Conservation (phyloP, 139 green algal species). For the Picochlorum sp. region DNA sequence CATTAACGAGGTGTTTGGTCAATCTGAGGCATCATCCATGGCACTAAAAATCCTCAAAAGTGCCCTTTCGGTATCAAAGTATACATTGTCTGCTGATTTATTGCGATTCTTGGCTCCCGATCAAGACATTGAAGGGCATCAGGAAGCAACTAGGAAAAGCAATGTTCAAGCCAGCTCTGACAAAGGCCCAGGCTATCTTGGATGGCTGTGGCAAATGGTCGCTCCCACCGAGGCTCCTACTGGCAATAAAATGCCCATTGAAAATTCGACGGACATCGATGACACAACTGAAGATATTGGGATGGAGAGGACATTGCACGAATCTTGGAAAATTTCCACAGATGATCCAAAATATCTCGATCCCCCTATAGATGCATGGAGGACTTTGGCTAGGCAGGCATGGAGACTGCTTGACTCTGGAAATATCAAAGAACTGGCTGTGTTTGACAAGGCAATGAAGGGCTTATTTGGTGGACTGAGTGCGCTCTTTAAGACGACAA, state of each 20-base stretch:
- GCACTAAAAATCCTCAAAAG: slow-evolving; percentile 55
- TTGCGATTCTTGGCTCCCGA: slow-evolving; percentile 69
- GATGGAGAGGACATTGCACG: too few species aligned
- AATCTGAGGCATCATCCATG: slow-evolving; percentile 34
- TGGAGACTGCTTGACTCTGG: slow-evolving; percentile 44
- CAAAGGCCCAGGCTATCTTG: background rate
- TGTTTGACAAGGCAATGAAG: slow-evolving; percentile 10
- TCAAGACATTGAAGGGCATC: background rate
- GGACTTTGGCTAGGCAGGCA: slow-evolving; percentile 34
- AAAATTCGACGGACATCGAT: too few species aligned
- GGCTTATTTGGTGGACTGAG: slow-evolving; percentile 16
- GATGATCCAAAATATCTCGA: background rate
- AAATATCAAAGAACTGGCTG: slow-evolving; percentile 8
- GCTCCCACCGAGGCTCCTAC: too few species aligned
- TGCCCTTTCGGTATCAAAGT: slow-evolving; percentile 45
- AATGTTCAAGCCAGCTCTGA: background rate
- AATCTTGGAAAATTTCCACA: too few species aligned
- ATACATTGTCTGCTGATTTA: slow-evolving; percentile 65
- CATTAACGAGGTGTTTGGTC: slow-evolving; percentile 67
- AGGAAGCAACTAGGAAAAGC: slow-evolving; percentile 5
- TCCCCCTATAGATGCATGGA: slow-evolving; percentile 21
- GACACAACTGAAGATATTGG: too few species aligned
- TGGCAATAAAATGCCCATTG: too few species aligned
- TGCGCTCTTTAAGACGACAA: slow-evolving; percentile 19
- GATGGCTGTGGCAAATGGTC: too few species aligned